Conservation (phyloP, 495 filamentous ascomycete genomes). For the Penicillium samsonianum region DNA sequence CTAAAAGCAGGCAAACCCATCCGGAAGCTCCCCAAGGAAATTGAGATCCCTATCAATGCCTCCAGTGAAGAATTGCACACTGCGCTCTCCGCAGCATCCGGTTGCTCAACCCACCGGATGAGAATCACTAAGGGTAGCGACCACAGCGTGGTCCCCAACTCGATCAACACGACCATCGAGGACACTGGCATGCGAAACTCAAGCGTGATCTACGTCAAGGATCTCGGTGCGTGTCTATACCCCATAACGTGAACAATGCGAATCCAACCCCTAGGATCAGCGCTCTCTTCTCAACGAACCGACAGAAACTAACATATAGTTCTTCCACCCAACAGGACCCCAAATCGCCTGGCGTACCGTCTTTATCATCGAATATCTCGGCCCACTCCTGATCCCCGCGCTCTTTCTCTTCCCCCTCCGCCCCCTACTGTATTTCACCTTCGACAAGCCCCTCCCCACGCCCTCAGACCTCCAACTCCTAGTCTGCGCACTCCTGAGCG, state of each 20-base stretch:
- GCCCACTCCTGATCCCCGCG: conserved; percentile 89
- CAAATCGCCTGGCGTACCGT: conserved; percentile 94
- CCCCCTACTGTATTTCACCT: conserved; percentile 68
- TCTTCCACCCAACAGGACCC: conserved; percentile 57
- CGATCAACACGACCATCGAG: conserved; percentile 62
- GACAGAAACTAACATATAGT: conserved; percentile 12
- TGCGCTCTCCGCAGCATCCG: conserved; percentile 54
- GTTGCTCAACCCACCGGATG: conserved; percentile 60
- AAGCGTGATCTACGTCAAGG: conserved; percentile 83
- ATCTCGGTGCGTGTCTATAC: conserved; percentile 67
- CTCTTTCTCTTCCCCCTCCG: conserved; percentile 68
- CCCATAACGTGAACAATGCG: not conserved
- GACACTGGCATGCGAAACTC: conserved; percentile 65
- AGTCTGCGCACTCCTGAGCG: conserved; percentile 65
- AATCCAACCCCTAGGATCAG: not conserved
- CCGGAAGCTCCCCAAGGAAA: conserved; percentile 66
- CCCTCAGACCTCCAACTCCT: conserved; percentile 70
- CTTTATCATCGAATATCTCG: conserved; percentile 91
- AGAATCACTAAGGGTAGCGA: conserved; percentile 72
- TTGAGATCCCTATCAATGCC: conserved; percentile 60
- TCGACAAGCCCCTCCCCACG: conserved; percentile 46
- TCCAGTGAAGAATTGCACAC: conserved; percentile 65
- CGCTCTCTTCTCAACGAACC: not conserved
- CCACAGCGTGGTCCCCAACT: conserved; percentile 67
- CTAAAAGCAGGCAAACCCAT: conserved; percentile 59